Evolutionary conservation across 2,329 filamentous ascomycete genomes (phyloP).

Genomic region (Ophiostoma ulmi): DNA sequence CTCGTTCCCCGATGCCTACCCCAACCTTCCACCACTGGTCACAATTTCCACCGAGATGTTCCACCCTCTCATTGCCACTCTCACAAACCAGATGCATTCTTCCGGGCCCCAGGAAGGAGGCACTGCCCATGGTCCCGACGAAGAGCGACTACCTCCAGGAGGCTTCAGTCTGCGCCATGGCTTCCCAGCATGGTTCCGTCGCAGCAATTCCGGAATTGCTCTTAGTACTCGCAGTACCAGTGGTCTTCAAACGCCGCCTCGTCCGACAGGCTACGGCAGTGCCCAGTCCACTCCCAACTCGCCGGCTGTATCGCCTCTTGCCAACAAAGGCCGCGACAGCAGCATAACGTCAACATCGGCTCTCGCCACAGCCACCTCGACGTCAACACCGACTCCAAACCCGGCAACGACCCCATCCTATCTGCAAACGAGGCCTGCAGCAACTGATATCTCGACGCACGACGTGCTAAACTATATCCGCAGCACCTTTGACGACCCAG

Average conservation of each 20-base stretch:
- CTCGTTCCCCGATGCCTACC: constrained; percentile 77
- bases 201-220: constrained; percentile 30
- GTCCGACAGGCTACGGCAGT: constrained; percentile 28
- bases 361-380: constrained; percentile 22
- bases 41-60: constrained; percentile 92
- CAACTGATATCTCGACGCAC: constrained; percentile 51
- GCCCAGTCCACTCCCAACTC: constrained; percentile 33
- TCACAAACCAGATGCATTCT: constrained; percentile 92
- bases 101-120: constrained; percentile 63
- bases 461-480: constrained; percentile 76
- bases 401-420: constrained; percentile 34
- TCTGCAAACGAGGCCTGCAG: constrained; percentile 37
- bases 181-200: constrained; percentile 85
- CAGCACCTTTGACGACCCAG: constrained; percentile 72
- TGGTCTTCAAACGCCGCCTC: constrained; percentile 28
- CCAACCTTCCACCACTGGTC: constrained; percentile 71
- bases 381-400: constrained; percentile 23
- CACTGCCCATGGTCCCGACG: constrained; percentile 76
- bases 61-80: constrained; percentile 83
- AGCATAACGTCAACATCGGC: constrained; percentile 22
- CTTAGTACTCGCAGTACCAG: neutral
- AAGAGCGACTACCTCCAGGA: constrained; percentile 77
- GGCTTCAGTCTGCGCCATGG: constrained; percentile 87
- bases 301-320: neutral
- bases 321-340: neutral